A percentile compares a stretch with the other conserved stretches of the same genome.
Evolutionary conservation across 306 rosid genomes (phyloP).

Genomic region (Cicer chorassanicum): DNA sequence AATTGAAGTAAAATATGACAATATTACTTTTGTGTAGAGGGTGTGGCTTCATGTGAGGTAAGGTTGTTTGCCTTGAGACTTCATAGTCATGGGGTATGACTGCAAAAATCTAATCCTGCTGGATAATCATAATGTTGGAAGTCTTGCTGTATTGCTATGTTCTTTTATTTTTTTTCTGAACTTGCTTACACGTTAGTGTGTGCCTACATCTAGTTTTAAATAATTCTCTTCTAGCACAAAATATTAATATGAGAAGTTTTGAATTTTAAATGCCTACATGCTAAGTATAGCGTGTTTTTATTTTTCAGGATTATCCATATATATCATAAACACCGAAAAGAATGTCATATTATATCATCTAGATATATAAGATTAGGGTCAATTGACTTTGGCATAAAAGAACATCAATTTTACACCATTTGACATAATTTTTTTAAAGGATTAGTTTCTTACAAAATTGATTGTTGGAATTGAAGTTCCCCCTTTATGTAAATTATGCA

Average conservation of each 20-base stretch:
- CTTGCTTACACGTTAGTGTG: not conserved
- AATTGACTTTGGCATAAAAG: too few species aligned
- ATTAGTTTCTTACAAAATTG: not conserved
- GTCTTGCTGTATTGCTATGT: not conserved
- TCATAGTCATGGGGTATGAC: not conserved
- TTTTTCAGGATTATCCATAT: too few species aligned
- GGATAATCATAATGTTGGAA: not conserved
- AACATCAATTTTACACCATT: conserved; percentile 7
- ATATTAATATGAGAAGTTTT: too few species aligned
- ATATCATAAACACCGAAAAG: too few species aligned
- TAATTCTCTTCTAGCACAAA: not conserved
- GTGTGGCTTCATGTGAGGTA: too few species aligned
- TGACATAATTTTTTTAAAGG: not conserved
- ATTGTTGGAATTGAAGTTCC: not conserved
- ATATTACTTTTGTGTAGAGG: too few species aligned
- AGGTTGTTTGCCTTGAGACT: too few species aligned
- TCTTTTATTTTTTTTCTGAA: not conserved
- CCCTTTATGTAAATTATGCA: not conserved
- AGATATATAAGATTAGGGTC: too few species aligned
- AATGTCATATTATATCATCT: too few species aligned
- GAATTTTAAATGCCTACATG: too few species aligned
- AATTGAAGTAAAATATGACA: not conserved
- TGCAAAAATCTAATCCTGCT: not conserved
- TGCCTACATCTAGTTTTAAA: conserved; percentile 15
- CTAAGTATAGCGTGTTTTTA: too few species aligned